These are phyloP conservation scores for Chondrostereum purpureum DNA, from an alignment of 1,284 basidiomycete genomes.

Conservation along the genomic window DNA sequence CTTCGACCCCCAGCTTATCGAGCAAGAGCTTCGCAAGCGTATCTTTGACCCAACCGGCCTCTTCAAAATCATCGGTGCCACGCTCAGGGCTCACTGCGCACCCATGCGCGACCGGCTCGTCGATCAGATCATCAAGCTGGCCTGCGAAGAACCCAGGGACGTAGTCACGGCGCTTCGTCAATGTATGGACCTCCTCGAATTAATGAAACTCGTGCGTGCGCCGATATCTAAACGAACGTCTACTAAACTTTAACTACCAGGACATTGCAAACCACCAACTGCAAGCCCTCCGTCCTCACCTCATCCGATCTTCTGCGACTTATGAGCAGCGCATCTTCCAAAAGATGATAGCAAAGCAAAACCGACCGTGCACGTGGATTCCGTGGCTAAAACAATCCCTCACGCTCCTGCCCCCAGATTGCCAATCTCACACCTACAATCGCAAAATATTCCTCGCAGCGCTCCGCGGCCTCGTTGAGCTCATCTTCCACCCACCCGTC, in stretches of 20 bases:
- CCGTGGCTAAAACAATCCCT: constrained; percentile 7
- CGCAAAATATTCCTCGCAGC: constrained; percentile 53
- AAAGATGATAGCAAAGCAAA: constrained; percentile 35
- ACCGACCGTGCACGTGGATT: neutral
- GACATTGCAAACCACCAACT: constrained; percentile 96
- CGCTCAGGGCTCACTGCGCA: constrained; percentile 87
- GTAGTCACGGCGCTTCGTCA: constrained; percentile 73
- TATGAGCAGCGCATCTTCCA: constrained; percentile 81
- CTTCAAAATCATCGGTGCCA: constrained; percentile 73
- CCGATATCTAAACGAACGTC: constrained; percentile 12
- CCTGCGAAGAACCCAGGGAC: constrained; percentile 47
- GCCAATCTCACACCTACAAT: constrained; percentile 20
- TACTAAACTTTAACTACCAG: constrained; percentile 33
- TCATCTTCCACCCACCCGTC: constrained; percentile 58
- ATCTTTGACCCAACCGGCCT: constrained; percentile 81
- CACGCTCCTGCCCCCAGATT: neutral
- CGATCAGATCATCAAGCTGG: constrained; percentile 75
- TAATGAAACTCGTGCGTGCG: constrained; percentile 83
- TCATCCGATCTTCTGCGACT: constrained; percentile 74
- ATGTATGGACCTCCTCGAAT: constrained; percentile 88
- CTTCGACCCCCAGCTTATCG: constrained; percentile 69
- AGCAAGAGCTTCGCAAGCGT: constrained; percentile 72
- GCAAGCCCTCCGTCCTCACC: constrained; percentile 78
- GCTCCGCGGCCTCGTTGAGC: constrained; percentile 61
- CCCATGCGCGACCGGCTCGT: constrained; percentile 86